A percentile compares a stretch with the other conserved stretches of the same genome.
Conservation (phyloP, 2,329 filamentous ascomycete genomes). For the Trichophyton benhamiae region DNA sequence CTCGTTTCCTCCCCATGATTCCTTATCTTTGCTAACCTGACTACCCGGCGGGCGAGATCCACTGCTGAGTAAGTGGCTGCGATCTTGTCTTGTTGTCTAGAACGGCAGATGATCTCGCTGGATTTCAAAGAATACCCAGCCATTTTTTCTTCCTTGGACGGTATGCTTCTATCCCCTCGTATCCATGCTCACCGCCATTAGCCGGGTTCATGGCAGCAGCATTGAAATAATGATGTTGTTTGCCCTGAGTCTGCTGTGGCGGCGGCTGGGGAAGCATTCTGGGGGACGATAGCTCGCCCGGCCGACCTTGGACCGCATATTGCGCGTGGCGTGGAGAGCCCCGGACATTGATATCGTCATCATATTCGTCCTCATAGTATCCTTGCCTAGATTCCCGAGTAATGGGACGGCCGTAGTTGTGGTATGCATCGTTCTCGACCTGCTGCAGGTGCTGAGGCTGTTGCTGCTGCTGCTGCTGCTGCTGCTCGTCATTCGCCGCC, state of each 20-base stretch:
- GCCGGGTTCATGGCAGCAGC: conserved; percentile 11
- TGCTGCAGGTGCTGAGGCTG: background rate
- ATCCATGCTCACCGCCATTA: conserved; percentile 11
- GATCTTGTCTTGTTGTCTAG: background rate
- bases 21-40: background rate
- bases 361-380: background rate
- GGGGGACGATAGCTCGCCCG: background rate
- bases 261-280: conserved; percentile 3
- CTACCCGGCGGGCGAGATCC: background rate
- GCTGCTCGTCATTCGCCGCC: no score
- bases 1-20: background rate
- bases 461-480: no score
- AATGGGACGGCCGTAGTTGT: conserved; percentile 2
- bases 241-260: background rate
- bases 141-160: conserved; percentile 19
- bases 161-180: conserved; percentile 24
- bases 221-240: background rate
- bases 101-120: background rate
- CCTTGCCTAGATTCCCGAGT: conserved; percentile 4
- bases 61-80: background rate
- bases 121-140: conserved; percentile 14
- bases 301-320: background rate
- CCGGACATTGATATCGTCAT: background rate
- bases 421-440: conserved; percentile 7
- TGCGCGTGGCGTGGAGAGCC: background rate